These are phyloP conservation scores for Viridothelium virens DNA, from an alignment of 495 filamentous ascomycete genomes.

Conservation along the genomic window DNA sequence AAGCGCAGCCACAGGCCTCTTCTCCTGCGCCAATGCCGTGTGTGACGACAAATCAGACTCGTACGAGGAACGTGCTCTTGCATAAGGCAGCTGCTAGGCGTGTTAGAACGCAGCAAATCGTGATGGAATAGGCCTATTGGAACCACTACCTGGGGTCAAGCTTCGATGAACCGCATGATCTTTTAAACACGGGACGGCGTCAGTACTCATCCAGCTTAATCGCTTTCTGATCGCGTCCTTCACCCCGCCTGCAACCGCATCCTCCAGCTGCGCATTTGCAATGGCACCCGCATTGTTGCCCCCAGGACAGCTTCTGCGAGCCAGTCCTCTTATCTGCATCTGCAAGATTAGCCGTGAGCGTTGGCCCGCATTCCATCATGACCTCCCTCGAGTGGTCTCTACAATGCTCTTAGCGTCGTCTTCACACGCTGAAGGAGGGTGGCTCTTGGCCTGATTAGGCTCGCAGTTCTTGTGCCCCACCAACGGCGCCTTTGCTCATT, in stretches of 20 bases:
- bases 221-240: slow-evolving; percentile 15
- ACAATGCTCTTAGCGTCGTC: slow-evolving; percentile 1
- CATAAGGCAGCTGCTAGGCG: slow-evolving; percentile 1
- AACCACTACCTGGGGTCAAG: slow-evolving; percentile 11
- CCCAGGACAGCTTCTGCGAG: slow-evolving; percentile 5
- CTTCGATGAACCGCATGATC: slow-evolving; percentile 23
- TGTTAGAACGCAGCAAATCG: neutral
- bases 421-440: neutral
- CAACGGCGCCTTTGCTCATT: neutral
- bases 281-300: neutral
- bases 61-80: slow-evolving; percentile 10
- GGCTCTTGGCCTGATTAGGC: neutral
- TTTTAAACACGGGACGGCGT: slow-evolving; percentile 26
- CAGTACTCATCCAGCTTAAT: slow-evolving; percentile 8
- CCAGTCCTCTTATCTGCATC: slow-evolving; percentile 7
- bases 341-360: slow-evolving; percentile 4
- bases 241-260: slow-evolving; percentile 8
- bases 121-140: slow-evolving; percentile 13
- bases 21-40: neutral
- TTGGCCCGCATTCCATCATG: neutral
- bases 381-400: neutral
- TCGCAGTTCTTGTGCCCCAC: slow-evolving; percentile 9
- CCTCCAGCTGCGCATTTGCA: neutral
- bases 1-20: neutral
- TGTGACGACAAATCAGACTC: neutral